Percentiles rank a stretch among this genome's conserved stretches.
These are phyloP conservation scores for Pseudogymnoascus sp. DNA, from an alignment of 2,329 filamentous ascomycete species.

Conservation along the genomic window DNA sequence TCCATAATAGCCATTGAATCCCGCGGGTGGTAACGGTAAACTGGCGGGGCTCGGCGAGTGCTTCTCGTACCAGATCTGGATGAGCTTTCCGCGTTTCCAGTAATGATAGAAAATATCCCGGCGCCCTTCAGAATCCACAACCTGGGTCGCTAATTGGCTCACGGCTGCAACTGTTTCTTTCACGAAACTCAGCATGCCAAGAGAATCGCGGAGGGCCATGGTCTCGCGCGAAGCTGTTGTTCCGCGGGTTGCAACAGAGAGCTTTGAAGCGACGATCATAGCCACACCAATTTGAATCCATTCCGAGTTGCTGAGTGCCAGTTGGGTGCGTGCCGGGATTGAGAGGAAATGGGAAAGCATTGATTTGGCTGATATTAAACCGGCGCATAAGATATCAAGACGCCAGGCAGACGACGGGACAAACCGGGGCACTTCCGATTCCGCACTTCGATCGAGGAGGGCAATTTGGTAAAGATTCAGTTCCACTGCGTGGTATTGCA, in stretches of 20 bases:
- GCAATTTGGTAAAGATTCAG: conserved; percentile 35
- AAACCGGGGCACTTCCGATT: conserved; percentile 23
- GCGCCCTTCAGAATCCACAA: neutral
- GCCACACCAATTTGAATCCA: conserved; percentile 36
- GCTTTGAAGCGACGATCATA: conserved; percentile 13
- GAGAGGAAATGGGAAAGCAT: conserved; percentile 29
- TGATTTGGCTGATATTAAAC: conserved; percentile 23
- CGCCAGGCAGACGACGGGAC: conserved; percentile 14
- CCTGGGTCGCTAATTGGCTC: neutral
- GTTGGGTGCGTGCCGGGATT: conserved; percentile 31
- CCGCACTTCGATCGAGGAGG: conserved; percentile 18
- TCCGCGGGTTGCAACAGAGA: neutral
- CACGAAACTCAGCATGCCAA: neutral
- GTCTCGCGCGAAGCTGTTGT: neutral
- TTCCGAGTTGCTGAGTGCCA: conserved; percentile 32
- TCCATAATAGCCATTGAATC: neutral
- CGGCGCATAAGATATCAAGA: conserved; percentile 15
- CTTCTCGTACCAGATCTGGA: neutral
- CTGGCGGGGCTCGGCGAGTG: neutral
- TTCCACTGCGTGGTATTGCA: conserved; percentile 34
- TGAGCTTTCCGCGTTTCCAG: neutral
- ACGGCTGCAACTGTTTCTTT: neutral
- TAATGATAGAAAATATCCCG: neutral
- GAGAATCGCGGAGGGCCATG: neutral
- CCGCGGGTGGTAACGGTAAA: neutral